Evolutionary conservation across 2,329 filamentous ascomycete genomes (phyloP).

Genomic region (Bipolaris oryzae): DNA sequence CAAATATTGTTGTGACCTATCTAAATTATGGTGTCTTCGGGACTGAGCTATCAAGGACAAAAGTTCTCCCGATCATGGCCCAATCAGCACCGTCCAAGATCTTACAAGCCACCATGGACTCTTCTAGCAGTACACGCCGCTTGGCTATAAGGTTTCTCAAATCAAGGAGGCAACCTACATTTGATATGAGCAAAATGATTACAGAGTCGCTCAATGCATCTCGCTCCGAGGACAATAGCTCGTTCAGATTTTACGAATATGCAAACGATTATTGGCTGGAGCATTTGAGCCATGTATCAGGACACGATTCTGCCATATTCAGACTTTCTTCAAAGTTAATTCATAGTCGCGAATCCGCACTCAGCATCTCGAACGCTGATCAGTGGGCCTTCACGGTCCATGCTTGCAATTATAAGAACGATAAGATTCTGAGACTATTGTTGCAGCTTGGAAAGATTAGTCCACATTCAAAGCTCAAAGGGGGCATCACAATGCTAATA

Average conservation of each 20-base stretch:
- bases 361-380: not conserved
- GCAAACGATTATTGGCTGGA: conserved; percentile 21
- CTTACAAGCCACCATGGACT: conserved; percentile 11
- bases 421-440: too few species aligned
- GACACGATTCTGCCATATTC: conserved; percentile 7
- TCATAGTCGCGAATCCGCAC: not conserved
- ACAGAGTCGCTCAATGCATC: conserved; percentile 6
- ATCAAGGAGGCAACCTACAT: conserved; percentile 13
- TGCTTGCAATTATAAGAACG: too few species aligned
- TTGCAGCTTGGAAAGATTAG: too few species aligned
- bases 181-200: conserved; percentile 21
- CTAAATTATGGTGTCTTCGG: conserved; percentile 29
- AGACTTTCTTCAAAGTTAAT: conserved; percentile 8
- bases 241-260: conserved; percentile 20
- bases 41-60: conserved; percentile 19
- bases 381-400: not conserved
- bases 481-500: too few species aligned
- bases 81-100: conserved; percentile 14
- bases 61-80: conserved; percentile 4
- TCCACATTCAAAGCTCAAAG: too few species aligned
- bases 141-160: conserved; percentile 19
- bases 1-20: conserved; percentile 30
- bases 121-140: conserved; percentile 6
- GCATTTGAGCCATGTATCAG: conserved; percentile 16
- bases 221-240: not conserved